A percentile compares a stretch with the other conserved stretches of the same genome.
Conservation (phyloP, 1,284 basidiomycete genomes). For the Caloboletus inedulis region DNA sequence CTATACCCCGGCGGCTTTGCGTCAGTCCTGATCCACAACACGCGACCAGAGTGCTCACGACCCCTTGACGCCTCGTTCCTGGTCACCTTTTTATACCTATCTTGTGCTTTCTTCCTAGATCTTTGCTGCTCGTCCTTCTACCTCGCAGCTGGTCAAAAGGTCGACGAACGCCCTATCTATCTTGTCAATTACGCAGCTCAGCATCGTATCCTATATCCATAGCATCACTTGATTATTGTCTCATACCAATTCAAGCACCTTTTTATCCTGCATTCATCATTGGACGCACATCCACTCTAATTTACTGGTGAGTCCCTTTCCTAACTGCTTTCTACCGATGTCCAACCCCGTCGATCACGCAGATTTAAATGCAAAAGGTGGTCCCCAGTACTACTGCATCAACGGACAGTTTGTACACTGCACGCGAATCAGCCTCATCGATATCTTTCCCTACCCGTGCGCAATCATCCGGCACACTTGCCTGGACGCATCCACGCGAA, state of each 20-base stretch:
- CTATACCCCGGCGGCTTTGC: conserved; percentile 27
- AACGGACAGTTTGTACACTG: conserved; percentile 34
- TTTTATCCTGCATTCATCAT: conserved; percentile 48
- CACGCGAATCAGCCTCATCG: conserved; percentile 36
- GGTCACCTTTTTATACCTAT: conserved; percentile 62
- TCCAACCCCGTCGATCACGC: conserved; percentile 24
- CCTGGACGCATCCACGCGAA: conserved; percentile 33
- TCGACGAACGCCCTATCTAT: conserved; percentile 44
- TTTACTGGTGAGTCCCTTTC: conserved; percentile 53
- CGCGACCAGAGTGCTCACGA: conserved; percentile 48
- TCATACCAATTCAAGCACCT: conserved; percentile 41
- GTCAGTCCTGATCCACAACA: conserved; percentile 38
- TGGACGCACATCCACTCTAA: conserved; percentile 50
- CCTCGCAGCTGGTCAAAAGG: conserved; percentile 35
- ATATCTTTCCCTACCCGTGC: conserved; percentile 31
- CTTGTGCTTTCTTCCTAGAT: conserved; percentile 43
- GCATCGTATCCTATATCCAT: conserved; percentile 42
- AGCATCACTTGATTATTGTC: conserved; percentile 48
- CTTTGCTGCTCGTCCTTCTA: conserved; percentile 35
- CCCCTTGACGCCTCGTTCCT: conserved; percentile 39
- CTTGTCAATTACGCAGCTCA: conserved; percentile 42
- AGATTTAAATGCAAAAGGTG: conserved; percentile 40
- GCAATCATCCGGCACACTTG: conserved; percentile 29
- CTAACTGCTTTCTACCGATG: conserved; percentile 15
- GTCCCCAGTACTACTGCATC: conserved; percentile 36